These are phyloP conservation scores for Glaciozyma antarctica DNA, from an alignment of 768 basidiomycete species.

Conservation along the genomic window DNA sequence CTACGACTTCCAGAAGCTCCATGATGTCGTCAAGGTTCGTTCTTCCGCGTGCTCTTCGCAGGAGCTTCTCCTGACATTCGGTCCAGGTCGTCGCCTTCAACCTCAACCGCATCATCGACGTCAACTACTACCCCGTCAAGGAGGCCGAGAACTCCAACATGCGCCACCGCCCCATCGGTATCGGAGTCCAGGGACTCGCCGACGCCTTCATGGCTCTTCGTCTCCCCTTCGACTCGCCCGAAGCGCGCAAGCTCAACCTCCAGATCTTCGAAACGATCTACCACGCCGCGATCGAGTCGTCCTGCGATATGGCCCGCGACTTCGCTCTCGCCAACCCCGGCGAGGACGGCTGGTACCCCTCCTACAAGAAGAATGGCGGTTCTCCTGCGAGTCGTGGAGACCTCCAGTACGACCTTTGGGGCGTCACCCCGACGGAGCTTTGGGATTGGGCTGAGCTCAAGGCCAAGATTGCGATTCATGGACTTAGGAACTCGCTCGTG, in stretches of 20 bases:
- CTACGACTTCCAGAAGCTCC: constrained; percentile 91
- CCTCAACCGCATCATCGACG: constrained; percentile 85
- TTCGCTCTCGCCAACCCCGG: constrained; percentile 46
- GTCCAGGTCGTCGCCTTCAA: constrained; percentile 59
- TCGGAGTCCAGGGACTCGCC: constrained; percentile 95
- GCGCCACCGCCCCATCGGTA: constrained; percentile 93
- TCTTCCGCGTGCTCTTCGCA: not conserved
- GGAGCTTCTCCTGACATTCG: not conserved
- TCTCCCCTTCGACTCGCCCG: constrained; percentile 85
- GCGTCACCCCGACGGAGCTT: constrained; percentile 70
- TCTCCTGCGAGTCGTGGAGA: constrained; percentile 80
- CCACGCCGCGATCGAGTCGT: constrained; percentile 84
- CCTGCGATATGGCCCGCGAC: constrained; percentile 54
- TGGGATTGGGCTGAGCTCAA: constrained; percentile 93
- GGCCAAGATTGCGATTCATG: constrained; percentile 68
- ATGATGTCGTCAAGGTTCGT: constrained; percentile 76
- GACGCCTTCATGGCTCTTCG: constrained; percentile 96
- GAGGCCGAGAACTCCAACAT: constrained; percentile 88
- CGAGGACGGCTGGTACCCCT: constrained; percentile 37
- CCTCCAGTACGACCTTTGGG: constrained; percentile 94
- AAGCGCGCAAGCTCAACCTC: constrained; percentile 77
- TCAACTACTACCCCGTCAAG: constrained; percentile 89
- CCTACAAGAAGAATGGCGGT: constrained; percentile 81
- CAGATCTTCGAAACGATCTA: constrained; percentile 99
- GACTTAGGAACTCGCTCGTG: constrained; percentile 80